Percentiles rank a stretch among this genome's conserved stretches.
These are phyloP conservation scores for Dentipellis fragilis DNA, from an alignment of 768 basidiomycete species.

Conservation along the genomic window DNA sequence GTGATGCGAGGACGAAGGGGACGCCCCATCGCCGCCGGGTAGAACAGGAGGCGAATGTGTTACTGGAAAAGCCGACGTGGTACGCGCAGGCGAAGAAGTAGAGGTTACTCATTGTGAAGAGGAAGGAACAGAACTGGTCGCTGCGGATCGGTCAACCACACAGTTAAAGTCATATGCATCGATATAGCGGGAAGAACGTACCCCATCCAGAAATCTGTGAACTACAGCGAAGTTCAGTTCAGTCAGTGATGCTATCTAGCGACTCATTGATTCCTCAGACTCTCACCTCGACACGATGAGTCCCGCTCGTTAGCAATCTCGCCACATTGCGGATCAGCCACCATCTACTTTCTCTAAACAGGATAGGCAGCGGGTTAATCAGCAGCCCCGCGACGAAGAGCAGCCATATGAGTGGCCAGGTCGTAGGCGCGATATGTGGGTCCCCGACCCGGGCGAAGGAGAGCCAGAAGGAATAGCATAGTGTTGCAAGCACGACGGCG, in stretches of 20 bases:
- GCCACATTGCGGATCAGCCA: constrained; percentile 68
- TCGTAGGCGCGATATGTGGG: constrained; percentile 45
- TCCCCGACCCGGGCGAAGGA: constrained; percentile 61
- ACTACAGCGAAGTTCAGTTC: constrained; percentile 28
- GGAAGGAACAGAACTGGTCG: constrained; percentile 75
- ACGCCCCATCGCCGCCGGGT: constrained; percentile 45
- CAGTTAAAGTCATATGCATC: background rate
- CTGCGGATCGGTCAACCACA: constrained; percentile 24
- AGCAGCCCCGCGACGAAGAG: constrained; percentile 46
- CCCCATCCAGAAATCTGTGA: constrained; percentile 88
- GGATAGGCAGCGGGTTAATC: constrained; percentile 67
- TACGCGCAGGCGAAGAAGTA: constrained; percentile 74
- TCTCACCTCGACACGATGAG: constrained; percentile 63
- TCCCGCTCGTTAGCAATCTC: constrained; percentile 60
- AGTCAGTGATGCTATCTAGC: background rate
- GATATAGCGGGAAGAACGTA: constrained; percentile 22
- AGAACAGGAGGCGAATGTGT: constrained; percentile 39
- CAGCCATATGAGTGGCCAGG: constrained; percentile 83
- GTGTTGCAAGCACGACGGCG: constrained; percentile 60
- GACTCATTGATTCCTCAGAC: background rate
- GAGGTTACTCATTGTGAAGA: constrained; percentile 64
- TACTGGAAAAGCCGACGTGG: constrained; percentile 36
- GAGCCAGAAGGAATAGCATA: constrained; percentile 78
- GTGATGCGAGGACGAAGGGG: constrained; percentile 43
- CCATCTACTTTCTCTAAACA: constrained; percentile 55